These are phyloP conservation scores for Suillus bovinus DNA, from an alignment of 768 basidiomycete species.

Conservation along the genomic window DNA sequence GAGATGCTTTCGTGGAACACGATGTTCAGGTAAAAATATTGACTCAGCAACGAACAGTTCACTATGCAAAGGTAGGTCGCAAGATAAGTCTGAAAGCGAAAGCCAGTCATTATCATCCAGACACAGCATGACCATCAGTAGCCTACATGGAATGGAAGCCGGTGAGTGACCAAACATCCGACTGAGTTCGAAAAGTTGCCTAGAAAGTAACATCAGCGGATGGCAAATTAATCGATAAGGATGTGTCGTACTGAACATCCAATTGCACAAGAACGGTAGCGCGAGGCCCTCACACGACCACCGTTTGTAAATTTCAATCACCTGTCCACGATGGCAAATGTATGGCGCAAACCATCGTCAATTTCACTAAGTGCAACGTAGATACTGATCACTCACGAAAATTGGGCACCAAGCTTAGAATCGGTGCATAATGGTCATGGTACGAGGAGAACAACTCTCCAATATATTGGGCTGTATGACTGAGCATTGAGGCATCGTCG, in stretches of 20 bases:
- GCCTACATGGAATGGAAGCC: constrained; percentile 91
- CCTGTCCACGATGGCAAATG: constrained; percentile 57
- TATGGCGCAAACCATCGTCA: constrained; percentile 12
- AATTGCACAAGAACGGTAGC: constrained; percentile 89
- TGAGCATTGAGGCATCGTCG: too few relatives aligned
- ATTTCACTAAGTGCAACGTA: background rate
- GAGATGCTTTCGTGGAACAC: constrained; percentile 30
- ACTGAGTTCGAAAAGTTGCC: constrained; percentile 93
- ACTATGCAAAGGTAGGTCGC: constrained; percentile 89
- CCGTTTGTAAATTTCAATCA: constrained; percentile 71
- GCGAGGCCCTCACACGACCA: constrained; percentile 90
- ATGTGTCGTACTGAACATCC: constrained; percentile 74
- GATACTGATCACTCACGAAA: constrained; percentile 62
- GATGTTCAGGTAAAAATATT: constrained; percentile 71
- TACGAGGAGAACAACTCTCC: too few relatives aligned
- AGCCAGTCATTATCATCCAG: constrained; percentile 14
- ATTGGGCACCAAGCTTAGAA: constrained; percentile 86
- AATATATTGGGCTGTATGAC: too few relatives aligned
- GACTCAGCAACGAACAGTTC: constrained; percentile 71
- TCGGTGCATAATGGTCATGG: too few relatives aligned
- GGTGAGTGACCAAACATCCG: constrained; percentile 88
- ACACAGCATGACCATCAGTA: constrained; percentile 2
- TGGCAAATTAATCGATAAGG: background rate
- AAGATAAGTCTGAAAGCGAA: constrained; percentile 68
- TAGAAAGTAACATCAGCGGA: constrained; percentile 24